phyloP scores from a whole-genome alignment of 495 filamentous ascomycete genomes.

The Lepraria neglecta region DNA sequence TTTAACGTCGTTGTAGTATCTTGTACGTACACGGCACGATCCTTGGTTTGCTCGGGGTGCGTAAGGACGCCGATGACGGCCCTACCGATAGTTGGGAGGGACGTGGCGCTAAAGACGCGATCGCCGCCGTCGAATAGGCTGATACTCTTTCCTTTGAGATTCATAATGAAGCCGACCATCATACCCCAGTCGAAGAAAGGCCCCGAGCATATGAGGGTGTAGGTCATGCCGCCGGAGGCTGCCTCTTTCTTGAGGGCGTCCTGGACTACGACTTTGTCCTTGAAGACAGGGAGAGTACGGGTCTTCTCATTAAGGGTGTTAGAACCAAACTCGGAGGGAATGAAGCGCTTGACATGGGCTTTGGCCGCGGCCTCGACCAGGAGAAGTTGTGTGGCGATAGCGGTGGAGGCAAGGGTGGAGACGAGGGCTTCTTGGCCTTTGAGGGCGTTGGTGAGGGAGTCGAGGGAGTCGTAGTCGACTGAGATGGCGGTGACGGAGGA shows the following conservation, averaged over 20 bases:
- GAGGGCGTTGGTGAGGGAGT: conserved; percentile 37
- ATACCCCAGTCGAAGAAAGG: conserved; percentile 50
- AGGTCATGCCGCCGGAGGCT: conserved; percentile 40
- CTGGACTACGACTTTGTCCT: conserved; percentile 43
- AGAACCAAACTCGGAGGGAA: conserved; percentile 35
- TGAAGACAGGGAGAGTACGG: conserved; percentile 38
- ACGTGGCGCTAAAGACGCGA: conserved; percentile 43
- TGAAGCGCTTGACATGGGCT: conserved; percentile 57
- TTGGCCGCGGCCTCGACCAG: conserved; percentile 56
- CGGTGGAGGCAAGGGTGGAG: conserved; percentile 40
- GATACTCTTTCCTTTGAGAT: conserved; percentile 41
- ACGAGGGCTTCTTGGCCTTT: conserved; percentile 53
- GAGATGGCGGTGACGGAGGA: conserved; percentile 17
- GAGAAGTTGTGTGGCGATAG: conserved; percentile 35
- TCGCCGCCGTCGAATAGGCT: conserved; percentile 51
- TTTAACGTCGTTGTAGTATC: conserved; percentile 50
- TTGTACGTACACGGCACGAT: conserved; percentile 45
- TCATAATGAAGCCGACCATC: conserved; percentile 34
- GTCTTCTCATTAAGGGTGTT: conserved; percentile 36
- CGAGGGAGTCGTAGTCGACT: conserved; percentile 29
- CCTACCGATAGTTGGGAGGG: conserved; percentile 43
- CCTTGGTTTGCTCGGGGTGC: conserved; percentile 50
- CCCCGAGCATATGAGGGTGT: conserved; percentile 47
- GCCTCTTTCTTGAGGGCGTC: conserved; percentile 44
- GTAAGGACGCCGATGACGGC: conserved; percentile 45